Evolutionary conservation across 2,329 filamentous ascomycete species (phyloP).

Genomic region (Cytospora chrysosperma): DNA sequence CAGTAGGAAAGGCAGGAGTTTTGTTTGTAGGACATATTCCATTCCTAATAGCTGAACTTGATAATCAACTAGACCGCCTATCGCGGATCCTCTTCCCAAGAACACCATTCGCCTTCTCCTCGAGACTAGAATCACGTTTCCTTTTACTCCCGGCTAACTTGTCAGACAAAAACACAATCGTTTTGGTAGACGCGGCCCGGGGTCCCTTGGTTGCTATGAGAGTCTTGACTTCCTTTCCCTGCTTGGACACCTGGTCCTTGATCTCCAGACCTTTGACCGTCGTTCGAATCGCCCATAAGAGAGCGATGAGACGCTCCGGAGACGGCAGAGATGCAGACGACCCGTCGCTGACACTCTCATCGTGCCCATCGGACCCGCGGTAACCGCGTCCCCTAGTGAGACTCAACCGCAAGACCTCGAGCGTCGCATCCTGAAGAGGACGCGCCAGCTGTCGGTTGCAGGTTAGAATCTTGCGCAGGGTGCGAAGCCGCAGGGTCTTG

Average conservation of each 20-base stretch:
- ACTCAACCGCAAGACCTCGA: conserved; percentile 67
- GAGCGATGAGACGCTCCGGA: conserved; percentile 46
- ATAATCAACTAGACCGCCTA: conserved; percentile 1
- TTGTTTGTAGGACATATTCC: conserved; percentile 7
- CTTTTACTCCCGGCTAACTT: conserved; percentile 21
- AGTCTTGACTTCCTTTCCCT: background rate
- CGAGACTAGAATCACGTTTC: conserved; percentile 6
- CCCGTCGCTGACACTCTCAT: conserved; percentile 11
- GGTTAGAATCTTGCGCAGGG: conserved; percentile 66
- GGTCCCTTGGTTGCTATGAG: conserved; percentile 5
- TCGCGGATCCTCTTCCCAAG: conserved; percentile 14
- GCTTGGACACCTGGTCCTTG: conserved; percentile 20
- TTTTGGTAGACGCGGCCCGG: conserved; percentile 10
- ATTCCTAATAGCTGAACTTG: conserved; percentile 9
- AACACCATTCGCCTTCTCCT: conserved; percentile 5
- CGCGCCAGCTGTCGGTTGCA: conserved; percentile 73
- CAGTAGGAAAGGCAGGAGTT: background rate
- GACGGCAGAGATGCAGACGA: conserved; percentile 19
- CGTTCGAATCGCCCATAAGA: conserved; percentile 46
- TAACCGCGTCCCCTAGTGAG: conserved; percentile 21
- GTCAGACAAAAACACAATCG: conserved; percentile 13
- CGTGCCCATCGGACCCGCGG: conserved; percentile 6
- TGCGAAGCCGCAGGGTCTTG: conserved; percentile 59
- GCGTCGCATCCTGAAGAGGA: conserved; percentile 72
- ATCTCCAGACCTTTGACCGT: conserved; percentile 40